A percentile compares a stretch with the other conserved stretches of the same genome.
Evolutionary conservation across 2,329 filamentous ascomycete genomes (phyloP).

Genomic region (Cladosporium austrohemisphaericum): DNA sequence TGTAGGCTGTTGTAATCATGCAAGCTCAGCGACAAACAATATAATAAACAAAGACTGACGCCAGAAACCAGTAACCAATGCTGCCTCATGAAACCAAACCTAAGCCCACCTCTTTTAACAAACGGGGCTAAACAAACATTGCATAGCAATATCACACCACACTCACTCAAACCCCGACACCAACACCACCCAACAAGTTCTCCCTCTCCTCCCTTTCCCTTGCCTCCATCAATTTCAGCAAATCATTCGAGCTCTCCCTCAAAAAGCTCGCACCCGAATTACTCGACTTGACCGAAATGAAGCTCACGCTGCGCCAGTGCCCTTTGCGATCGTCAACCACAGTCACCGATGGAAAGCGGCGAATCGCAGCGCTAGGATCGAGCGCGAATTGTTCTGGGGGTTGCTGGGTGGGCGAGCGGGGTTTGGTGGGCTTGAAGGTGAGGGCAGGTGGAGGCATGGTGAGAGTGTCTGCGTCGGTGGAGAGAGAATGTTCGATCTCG

Average conservation of each 20-base stretch:
- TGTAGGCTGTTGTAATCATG: background rate
- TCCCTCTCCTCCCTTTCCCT: conserved; percentile 38
- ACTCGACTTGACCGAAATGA: conserved; percentile 23
- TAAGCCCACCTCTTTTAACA: no score
- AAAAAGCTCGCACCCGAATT: conserved; percentile 13
- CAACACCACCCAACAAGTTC: conserved; percentile 18
- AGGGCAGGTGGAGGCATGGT: conserved; percentile 19
- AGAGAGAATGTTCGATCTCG: background rate
- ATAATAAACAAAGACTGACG: background rate
- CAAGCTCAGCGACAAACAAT: no score
- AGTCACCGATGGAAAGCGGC: conserved; percentile 30
- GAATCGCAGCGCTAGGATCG: background rate
- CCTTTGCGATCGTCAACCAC: conserved; percentile 33
- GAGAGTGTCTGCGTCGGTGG: background rate
- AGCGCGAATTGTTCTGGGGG: background rate
- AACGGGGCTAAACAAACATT: no score
- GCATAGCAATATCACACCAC: background rate
- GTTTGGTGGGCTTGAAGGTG: conserved; percentile 18
- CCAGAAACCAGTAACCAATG: no score
- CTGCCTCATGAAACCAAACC: no score
- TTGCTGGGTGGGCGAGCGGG: conserved; percentile 14
- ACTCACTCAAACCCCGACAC: conserved; percentile 3
- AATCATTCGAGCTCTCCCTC: conserved; percentile 40
- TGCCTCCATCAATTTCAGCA: conserved; percentile 36
- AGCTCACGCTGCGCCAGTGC: conserved; percentile 26